Base-by-base conservation (phyloP, 202 grass and related monocot genomes). In the Tripidium arundinaceum region DNA sequence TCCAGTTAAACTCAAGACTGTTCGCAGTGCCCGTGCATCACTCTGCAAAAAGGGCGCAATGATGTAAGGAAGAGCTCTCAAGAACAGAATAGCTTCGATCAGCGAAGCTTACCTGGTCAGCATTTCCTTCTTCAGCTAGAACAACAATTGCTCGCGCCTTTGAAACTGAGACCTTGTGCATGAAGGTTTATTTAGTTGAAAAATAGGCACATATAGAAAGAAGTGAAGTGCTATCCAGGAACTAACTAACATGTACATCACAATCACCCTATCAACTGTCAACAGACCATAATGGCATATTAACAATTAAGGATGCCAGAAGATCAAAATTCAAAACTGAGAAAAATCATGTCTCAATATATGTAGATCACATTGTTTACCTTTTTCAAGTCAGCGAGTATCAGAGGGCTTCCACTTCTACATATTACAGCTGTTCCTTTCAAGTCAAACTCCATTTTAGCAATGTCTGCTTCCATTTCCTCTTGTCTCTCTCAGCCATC, bases 391-490 rank as follows among this genome's bases (percentile, higher is more conserved):
- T 93, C 91, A 81, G 91, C 85, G 18, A 93, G 62, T 86, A 93
- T 93, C 26, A 93, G 57, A 62, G 91, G 91, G 76, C 91, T 90
- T 79, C 91, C 91, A 75, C 91, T 93, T 83, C 91, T 90, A 62
- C 91, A 93, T 68, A 93, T 93, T 85, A 93, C 83, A 52, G 91
- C 81, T 75, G 91, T 93, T 83, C 88, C 88, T 87, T 90, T 93
- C 68, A 90, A 76, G 55, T 93, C 79, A 86, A 93, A 93, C 86
- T 93, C 91, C 88, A 93, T 90, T 90, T 93, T 93, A 75, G 80
- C 85, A 81, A 93, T 93, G 43, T 93, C 91, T 73, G 88, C 73
- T 86, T 93, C 91, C 91, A 93, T 93, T 88, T 93, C 88, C 80
- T 93, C 91, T 76, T 93, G 80, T 93, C 85, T 78, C 67, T 90